Base-by-base conservation (phyloP, 2,329 filamentous ascomycete genomes). In the Mollisiaceae sp. region DNA sequence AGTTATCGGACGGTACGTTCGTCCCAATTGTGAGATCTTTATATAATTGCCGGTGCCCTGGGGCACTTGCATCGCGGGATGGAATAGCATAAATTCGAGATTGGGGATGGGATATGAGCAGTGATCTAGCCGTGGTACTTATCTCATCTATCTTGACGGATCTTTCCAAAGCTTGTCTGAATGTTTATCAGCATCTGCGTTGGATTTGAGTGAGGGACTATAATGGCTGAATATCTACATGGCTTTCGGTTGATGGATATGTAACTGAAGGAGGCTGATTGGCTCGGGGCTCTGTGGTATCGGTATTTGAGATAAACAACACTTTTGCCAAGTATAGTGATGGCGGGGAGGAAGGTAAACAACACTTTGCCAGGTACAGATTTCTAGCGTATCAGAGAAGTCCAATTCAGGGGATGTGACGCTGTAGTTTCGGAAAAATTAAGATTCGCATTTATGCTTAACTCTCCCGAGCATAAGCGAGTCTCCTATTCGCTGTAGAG, bases 341-440 rank as follows among this genome's bases (percentile, higher is more conserved):
- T 38, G 8, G 11, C 8, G 22, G 35, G 56, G 8, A 20, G 15
- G 22, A 27, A 32, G 50, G 11, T 43, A 59, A 59, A 59, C 56
- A n/a, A 38, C 8, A 59, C 36, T 41, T 38, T 59, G 39, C 58
- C 39, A 60, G 43, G 58, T 60, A 65, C 24, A 57, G 52, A n/a
- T 15, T 54, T n/a, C 14, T 15, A 9, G n/a, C 20, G 52, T 27
- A 24, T 58, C 43, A 45, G 55, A 35, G 27, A 56, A 58, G 61
- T 41, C 24, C 22, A 56, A 18, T 35, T 27, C 5, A 18, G 36
- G 24, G n/a, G 32, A 27, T 55, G 55, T 57, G 55, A 57, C 18
- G 55, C 15, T 54, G 36, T 36, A 22, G 59, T 65, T 65, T 65
- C 41, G 55, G 41, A 27, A 36, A 65, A 38, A 65, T 52, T 65